These are phyloP conservation scores for Fusarium sp. DNA, from an alignment of 2,329 filamentous ascomycete species.

Conservation along the genomic window DNA sequence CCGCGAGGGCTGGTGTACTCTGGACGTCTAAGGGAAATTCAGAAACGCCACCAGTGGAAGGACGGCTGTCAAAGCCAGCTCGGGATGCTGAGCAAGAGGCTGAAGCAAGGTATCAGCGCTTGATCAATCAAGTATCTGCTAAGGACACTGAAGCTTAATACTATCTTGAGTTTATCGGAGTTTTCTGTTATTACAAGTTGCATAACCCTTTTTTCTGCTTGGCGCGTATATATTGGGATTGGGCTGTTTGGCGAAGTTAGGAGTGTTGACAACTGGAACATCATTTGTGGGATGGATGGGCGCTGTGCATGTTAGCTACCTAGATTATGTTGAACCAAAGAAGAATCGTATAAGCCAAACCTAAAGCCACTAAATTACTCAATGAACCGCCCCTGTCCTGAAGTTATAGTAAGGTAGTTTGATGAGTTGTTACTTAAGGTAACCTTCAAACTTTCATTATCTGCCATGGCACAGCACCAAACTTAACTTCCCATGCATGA, in stretches of 20 bases:
- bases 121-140: conserved; percentile 52
- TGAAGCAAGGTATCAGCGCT: conserved; percentile 51
- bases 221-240: conserved; percentile 23
- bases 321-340: conserved; percentile 12
- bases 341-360: neutral
- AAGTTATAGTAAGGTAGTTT: neutral
- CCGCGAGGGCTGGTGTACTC: conserved; percentile 48
- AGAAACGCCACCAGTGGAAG: conserved; percentile 29
- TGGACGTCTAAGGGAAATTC: conserved; percentile 48
- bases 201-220: conserved; percentile 33
- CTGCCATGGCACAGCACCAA: too few relatives aligned
- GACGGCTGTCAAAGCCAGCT: conserved; percentile 36
- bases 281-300: conserved; percentile 17
- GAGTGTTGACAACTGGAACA: conserved; percentile 39
- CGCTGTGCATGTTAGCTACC: conserved; percentile 15
- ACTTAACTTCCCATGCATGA: too few relatives aligned
- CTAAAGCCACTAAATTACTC: neutral
- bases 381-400: neutral
- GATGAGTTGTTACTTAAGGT: neutral
- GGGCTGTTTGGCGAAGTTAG: conserved; percentile 30
- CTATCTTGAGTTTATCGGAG: neutral
- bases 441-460: too few relatives aligned
- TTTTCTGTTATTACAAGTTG: neutral
- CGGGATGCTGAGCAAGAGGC: conserved; percentile 51
- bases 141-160: conserved; percentile 44